Evolutionary conservation across 768 basidiomycete species (phyloP), one percentile per base, ranked within the genome.

Genomic region (Boletus rubroflammeus): DNA sequence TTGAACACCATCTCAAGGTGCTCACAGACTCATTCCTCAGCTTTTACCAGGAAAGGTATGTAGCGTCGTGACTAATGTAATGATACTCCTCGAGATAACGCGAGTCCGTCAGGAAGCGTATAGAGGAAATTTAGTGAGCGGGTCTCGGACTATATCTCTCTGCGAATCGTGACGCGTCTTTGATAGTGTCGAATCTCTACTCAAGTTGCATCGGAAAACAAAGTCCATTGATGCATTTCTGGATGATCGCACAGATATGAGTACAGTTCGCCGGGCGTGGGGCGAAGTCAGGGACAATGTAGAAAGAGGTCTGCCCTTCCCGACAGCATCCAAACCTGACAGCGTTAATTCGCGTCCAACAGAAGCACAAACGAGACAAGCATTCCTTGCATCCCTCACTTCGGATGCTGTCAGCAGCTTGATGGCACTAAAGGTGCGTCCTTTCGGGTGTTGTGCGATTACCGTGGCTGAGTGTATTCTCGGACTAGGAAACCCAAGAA

Each of bases 31-130:
- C 87, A 4, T 93, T 92, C 68, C 77, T 95, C 54, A 74, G 66
- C 53, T 95, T 94, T 75, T 93, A 95, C 72, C 82, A 84, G 70
- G 93, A 94, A 75, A 80, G 93, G 92, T 88, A 58, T 57, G 77
- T 61, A 40, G 31, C 29, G 43, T 52, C 46, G 47, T 61, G 50
- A 56, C 43, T 56, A 62, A 34, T 47, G 32, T 44, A 42, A 45
- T 61, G 56, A 55, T 55, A 40, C 50, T 46, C n/a, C 51, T 53
- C 55, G 50, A 66, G 51, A 59, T 67, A 60, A 60, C 48, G 52
- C 46, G 47, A 41, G 15, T 14, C 29, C 58, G 60, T 31, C 65
- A 93, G 92, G 67, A 86, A 84, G 67, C 81, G 82, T 40, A 88
- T 94, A 51, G 94, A 97, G 69, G 93, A 95, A 63, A 69, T 72